phyloP scores from a whole-genome alignment of 225 moss, liverwort and hornwort genomes.

The Thuidium tamariscinum region DNA sequence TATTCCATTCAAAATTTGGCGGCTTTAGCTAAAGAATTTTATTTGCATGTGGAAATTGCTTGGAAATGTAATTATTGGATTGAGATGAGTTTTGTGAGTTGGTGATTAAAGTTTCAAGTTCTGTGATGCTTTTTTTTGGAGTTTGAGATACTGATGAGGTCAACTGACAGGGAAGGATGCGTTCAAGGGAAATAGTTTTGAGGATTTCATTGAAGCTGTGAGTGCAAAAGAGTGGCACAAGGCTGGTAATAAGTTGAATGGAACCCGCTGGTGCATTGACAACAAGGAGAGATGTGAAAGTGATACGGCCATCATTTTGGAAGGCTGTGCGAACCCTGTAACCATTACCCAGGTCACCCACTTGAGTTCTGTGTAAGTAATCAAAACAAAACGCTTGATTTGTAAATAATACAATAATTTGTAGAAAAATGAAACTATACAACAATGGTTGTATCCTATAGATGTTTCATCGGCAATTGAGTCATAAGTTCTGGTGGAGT shows the following conservation, averaged over 20 bases:
- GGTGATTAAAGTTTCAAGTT: not conserved
- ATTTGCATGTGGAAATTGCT: not conserved
- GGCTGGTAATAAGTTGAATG: constrained; percentile 15
- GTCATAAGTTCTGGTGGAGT: not conserved
- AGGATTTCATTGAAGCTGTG: constrained; percentile 37
- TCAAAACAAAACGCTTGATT: not conserved
- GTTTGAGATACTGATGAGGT: not conserved
- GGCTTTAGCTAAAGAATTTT: not conserved
- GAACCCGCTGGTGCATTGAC: constrained; percentile 27
- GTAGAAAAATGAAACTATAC: not conserved
- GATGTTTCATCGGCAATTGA: not conserved
- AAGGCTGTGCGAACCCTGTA: constrained; percentile 9
- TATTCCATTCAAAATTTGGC: not conserved
- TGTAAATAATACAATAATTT: not conserved
- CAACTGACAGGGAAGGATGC: constrained; percentile 20
- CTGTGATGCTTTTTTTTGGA: not conserved
- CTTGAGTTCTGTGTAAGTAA: not conserved
- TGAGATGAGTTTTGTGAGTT: not conserved
- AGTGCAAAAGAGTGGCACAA: constrained; percentile 34
- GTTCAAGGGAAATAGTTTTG: constrained; percentile 10
- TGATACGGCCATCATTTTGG: constrained; percentile 11
- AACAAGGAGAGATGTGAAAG: constrained; percentile 20
- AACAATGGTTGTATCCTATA: not conserved
- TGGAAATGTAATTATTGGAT: not conserved
- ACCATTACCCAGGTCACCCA: not conserved